Conservation (phyloP, 768 basidiomycete species). For the Podaxis sp. region DNA sequence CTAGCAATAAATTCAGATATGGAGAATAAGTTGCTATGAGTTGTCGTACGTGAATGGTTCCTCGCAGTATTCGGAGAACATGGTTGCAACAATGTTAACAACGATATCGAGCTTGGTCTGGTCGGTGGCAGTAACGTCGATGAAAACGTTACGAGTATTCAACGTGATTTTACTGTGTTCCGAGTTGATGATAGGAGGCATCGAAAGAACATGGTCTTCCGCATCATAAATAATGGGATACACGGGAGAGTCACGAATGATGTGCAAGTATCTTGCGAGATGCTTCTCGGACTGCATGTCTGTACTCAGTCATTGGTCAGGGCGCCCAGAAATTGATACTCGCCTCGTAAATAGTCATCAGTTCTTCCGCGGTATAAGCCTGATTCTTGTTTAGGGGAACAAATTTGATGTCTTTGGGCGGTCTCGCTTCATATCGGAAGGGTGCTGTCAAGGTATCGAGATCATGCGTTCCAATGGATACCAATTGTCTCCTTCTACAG, state of each 20-base stretch:
- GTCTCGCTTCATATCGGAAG: slow-evolving; percentile 81
- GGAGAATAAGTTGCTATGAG: neutral
- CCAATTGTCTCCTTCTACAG: slow-evolving; percentile 84
- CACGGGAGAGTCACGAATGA: slow-evolving; percentile 92
- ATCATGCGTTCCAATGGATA: slow-evolving; percentile 97
- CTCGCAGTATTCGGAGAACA: slow-evolving; percentile 97
- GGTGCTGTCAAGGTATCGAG: slow-evolving; percentile 85
- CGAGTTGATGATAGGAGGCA: slow-evolving; percentile 98
- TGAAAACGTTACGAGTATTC: slow-evolving; percentile 91
- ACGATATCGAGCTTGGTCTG: slow-evolving; percentile 96
- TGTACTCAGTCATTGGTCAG: neutral
- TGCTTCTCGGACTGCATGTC: slow-evolving; percentile 81
- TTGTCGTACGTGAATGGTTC: slow-evolving; percentile 83
- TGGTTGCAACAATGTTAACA: slow-evolving; percentile 90
- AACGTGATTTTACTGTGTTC: slow-evolving; percentile 96
- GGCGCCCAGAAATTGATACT: slow-evolving; percentile 16
- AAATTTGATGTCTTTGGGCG: slow-evolving; percentile 91
- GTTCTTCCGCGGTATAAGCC: slow-evolving; percentile 80
- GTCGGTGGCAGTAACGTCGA: slow-evolving; percentile 96
- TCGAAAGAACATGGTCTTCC: slow-evolving; percentile 83
- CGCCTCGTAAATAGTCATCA: slow-evolving; percentile 95
- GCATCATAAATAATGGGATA: slow-evolving; percentile 98
- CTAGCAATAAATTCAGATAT: slow-evolving; percentile 35
- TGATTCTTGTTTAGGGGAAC: slow-evolving; percentile 78
- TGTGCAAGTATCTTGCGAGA: slow-evolving; percentile 82